A percentile compares a stretch with the other conserved stretches of the same genome.
Evolutionary conservation across 2,329 filamentous ascomycete species (phyloP).

Genomic region (Fulvia fulva): DNA sequence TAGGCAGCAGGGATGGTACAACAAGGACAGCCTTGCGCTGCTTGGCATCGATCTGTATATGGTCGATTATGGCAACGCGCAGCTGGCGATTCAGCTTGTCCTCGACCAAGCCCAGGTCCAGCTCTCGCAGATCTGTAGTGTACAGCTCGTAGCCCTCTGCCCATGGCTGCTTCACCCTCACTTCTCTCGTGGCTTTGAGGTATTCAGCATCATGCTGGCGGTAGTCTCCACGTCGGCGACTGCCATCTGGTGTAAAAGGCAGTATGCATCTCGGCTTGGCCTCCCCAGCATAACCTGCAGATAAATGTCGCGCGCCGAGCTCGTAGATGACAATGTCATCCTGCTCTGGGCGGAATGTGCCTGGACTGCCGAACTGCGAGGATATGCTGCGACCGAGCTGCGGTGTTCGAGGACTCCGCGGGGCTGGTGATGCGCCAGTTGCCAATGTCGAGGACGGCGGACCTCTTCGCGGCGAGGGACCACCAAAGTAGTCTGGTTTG

Average conservation of each 20-base stretch:
- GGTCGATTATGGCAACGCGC: conserved; percentile 77
- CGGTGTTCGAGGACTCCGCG: conserved; percentile 50
- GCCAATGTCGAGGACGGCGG: not conserved
- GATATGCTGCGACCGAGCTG: conserved; percentile 58
- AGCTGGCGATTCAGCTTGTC: conserved; percentile 83
- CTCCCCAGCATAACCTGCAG: conserved; percentile 84
- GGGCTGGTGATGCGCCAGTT: conserved; percentile 8
- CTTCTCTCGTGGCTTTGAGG: conserved; percentile 2
- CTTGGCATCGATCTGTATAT: conserved; percentile 66
- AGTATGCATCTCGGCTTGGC: conserved; percentile 66
- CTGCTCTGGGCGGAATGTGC: conserved; percentile 59
- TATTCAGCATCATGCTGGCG: conserved; percentile 42
- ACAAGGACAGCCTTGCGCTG: conserved; percentile 66
- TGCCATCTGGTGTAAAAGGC: conserved; percentile 69
- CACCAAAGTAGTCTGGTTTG: conserved; percentile 15
- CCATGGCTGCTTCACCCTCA: conserved; percentile 58
- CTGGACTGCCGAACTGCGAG: conserved; percentile 56
- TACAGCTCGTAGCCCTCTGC: conserved; percentile 69
- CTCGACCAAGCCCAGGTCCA: conserved; percentile 74
- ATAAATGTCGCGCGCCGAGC: conserved; percentile 72
- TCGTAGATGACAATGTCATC: conserved; percentile 85
- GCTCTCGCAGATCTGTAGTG: conserved; percentile 65
- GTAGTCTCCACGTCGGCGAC: conserved; percentile 77
- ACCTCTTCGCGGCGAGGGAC: not conserved
- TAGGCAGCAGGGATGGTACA: conserved; percentile 71